Conservation (phyloP, 305 asterid genomes). For the Solanum chacoense region DNA sequence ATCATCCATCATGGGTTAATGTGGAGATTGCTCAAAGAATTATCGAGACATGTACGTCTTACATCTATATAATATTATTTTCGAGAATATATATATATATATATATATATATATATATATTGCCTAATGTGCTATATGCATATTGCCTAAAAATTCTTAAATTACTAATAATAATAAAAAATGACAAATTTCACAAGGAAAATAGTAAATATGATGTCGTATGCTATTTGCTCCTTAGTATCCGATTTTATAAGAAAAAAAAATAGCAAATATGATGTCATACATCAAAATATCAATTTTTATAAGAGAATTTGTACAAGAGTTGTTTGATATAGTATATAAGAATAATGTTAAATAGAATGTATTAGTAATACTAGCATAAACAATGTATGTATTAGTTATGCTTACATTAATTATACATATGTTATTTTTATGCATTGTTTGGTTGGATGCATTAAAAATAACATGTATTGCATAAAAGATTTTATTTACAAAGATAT, state of each 20-base stretch:
- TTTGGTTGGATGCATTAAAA: not conserved
- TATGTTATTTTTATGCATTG: fast-evolving
- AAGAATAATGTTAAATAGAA: no score
- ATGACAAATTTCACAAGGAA: not conserved
- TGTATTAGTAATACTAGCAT: no score
- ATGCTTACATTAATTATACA: no score
- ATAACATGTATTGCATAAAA: no score
- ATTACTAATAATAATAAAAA: not conserved
- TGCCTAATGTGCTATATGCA: not conserved
- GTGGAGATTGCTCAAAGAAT: not conserved
- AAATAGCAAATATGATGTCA: not conserved
- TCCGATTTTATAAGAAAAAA: not conserved
- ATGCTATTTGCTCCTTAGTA: not conserved
- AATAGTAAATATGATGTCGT: not conserved
- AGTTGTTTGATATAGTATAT: no score
- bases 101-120: no score
- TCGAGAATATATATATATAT: no score
- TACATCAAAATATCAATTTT: not conserved
- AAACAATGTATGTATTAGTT: no score
- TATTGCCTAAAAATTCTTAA: not conserved
- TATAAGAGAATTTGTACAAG: not conserved
- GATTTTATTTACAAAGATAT: no score
- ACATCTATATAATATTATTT: not conserved
- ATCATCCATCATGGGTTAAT: not conserved
- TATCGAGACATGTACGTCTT: not conserved